Base-by-base conservation (phyloP, 169 alveolate species). In the Plasmodium knowlesi region DNA sequence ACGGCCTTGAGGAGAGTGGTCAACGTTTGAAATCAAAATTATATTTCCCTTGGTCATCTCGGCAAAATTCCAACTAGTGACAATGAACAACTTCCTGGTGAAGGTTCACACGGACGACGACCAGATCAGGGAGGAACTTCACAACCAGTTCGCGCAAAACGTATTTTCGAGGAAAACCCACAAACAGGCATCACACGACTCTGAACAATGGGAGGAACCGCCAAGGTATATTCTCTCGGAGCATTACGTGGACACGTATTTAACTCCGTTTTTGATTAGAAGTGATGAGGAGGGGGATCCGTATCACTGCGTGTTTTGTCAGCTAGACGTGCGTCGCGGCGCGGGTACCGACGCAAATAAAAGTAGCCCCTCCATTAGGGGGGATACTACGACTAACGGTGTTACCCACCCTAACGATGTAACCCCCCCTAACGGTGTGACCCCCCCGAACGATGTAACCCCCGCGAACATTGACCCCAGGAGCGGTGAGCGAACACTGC, bases 31-130 rank as follows among this genome's bases (percentile, higher is more conserved):
- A 50, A 16, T 16, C 22, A 50, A 50, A 50, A 50, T 14, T 50
- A n/a, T 50, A 16, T 16, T 14, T 16, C 61, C 25, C 61, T 14
- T 22, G 22, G 25, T 22, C 61, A 12, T 16, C 61, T 16, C 8
- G 25, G 16, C 6, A 3, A 9, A 50, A 14, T 16, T 0, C 61
- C 19, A 50, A 12, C 61, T 12, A 50, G 8, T 8, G 1, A 50
- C 6, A 8, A 88, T 88, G 94, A 67, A 67, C 30, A 73, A 73
- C n/a, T 89, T 89, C 73, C 41, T 89, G 89, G 76, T 89, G 32
- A 54, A 41, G 71, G 16, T 89, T 10, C 70, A 79, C 46, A 81
- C 78, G 28, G 16, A 34, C 3, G 61, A 67, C 34, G 90, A 79
- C 50, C 28, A 79, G 30, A 25, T 73, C 16, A 39, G 53, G n/a